Base-by-base conservation (phyloP, 148 eudicot genomes). In the Arctostaphylos glauca region DNA sequence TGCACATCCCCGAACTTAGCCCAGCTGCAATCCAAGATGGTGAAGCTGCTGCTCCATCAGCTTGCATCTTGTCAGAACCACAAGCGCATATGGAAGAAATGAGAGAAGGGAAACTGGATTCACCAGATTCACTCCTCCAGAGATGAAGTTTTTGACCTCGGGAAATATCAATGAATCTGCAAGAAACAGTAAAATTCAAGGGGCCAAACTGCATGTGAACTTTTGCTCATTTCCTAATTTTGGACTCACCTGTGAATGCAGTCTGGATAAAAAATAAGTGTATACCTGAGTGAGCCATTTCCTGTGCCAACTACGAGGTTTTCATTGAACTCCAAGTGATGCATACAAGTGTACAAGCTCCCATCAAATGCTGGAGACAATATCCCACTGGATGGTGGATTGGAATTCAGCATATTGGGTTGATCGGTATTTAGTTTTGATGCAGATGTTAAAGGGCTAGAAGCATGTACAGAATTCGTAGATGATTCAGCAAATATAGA, bases 21-120 rank as follows among this genome's bases (percentile, higher is more conserved):
- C 95, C 99, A 84, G 92, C 92, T 54, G 93, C 99, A 88, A 96
- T 89, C 98, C 97, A 96, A 67, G 99, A 92, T 59, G 95, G 93
- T 59, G 85, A 84, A 67, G 89, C 67, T 72, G 67, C 81, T 71
- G 74, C 46, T 81, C 89, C 92, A 83, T 84, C 64, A 80, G 80
- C 83, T 82, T 86, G 85, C 81, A 73, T 76, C 84, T 88, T 91
- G 83, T 88, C 85, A 83, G 98, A 90, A 70, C 94, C 92, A 88
- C 91, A 90, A 15, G 99, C 92, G 82, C 97, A 96, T 81, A 96
- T 90, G 81, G 98, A 88, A 82, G 99, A 96, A 83, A 92, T 90
- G 71, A 96, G 92, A 48, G 95, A 90, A 83, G 93, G 89, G 67
- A 92, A 94, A 71, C 92, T 90, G 83, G 89, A 81, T 78, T 89